Conservation (phyloP, 495 filamentous ascomycete species). For the Penicillium verhagenii region DNA sequence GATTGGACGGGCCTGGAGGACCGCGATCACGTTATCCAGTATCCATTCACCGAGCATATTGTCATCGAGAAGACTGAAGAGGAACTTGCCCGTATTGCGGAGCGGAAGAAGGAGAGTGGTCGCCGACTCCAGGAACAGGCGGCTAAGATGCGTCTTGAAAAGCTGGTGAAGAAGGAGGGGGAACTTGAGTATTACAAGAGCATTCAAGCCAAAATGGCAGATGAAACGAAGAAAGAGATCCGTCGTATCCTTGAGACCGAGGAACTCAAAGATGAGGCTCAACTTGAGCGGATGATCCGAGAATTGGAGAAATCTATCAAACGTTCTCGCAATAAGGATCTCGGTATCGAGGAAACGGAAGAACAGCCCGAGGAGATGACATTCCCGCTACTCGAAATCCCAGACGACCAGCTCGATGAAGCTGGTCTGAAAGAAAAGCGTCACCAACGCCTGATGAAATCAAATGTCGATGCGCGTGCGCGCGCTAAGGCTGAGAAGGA, state of each 20-base stretch:
- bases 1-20: slow-evolving; percentile 89
- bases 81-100: slow-evolving; percentile 81
- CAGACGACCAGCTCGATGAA: slow-evolving; percentile 92
- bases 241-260: slow-evolving; percentile 83
- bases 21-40: slow-evolving; percentile 84
- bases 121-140: slow-evolving; percentile 92
- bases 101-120: slow-evolving; percentile 90
- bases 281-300: slow-evolving; percentile 74
- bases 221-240: slow-evolving; percentile 82
- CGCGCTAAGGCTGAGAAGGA: slow-evolving; percentile 96
- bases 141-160: slow-evolving; percentile 92
- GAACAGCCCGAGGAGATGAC: slow-evolving; percentile 71
- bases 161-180: slow-evolving; percentile 91
- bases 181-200: slow-evolving; percentile 92
- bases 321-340: slow-evolving; percentile 84
- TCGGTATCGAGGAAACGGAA: slow-evolving; percentile 79
- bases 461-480: slow-evolving; percentile 85
- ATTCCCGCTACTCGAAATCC: slow-evolving; percentile 83
- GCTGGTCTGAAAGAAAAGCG: slow-evolving; percentile 85
- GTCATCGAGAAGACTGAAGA: slow-evolving; percentile 88
- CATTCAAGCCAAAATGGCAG: slow-evolving; percentile 64
- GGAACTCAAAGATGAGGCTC: slow-evolving; percentile 85
- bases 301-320: slow-evolving; percentile 88
- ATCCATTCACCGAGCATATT: slow-evolving; percentile 88
- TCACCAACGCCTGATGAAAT: slow-evolving; percentile 88